Base-by-base conservation (phyloP, 805 yeast species). In the Teunomyces panamensis region DNA sequence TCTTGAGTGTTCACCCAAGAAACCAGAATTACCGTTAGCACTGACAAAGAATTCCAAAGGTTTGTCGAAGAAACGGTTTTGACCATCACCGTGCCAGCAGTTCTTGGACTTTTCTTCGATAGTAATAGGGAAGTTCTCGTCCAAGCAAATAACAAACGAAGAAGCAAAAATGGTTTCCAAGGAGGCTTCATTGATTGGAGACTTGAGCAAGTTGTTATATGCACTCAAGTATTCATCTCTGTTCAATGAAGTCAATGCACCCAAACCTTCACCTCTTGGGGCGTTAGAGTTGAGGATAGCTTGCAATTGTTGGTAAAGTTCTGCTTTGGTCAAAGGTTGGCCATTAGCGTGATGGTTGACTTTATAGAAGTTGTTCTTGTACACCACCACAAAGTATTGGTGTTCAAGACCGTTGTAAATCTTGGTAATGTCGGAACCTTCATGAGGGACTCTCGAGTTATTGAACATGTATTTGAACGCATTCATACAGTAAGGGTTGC, bases 11-110 rank as follows among this genome's bases (percentile, higher is more conserved):
- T 92, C 99, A 52, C 96, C 97, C 62, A 90, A 70, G 73, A 91
- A 92, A 0, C 97, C 98, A 6, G 97, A 88, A 53, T 83, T 77
- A 50, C 94, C 96, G 67, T 89, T 90, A 52, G 81, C 84, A 50
- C 87, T 74, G 46, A 92, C 82, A 56, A 90, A 79, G 65, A 89
- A 84, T 73, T 92, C 94, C 50, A 87, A 73, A 3, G 97, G 92
- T 74, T 92, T 92, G 74, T 92, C 98, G 66, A 79, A 92, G 74
- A 79, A 92, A 59, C 99, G 79, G 75, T 94, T 92, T 57, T 74
- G 69, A 47, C 97, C 97, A 68, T 89, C 80, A n/a, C 98, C 97
- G 70, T 89, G 96, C 98, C 98, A 92, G 63, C 83, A 80, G 66
- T 81, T 84, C 62, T 82, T 82, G 3, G 96, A 84, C 60, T 89